Evolutionary conservation across 208 protist genomes (phyloP).

Genomic region (Acanthamoeba healyi): DNA sequence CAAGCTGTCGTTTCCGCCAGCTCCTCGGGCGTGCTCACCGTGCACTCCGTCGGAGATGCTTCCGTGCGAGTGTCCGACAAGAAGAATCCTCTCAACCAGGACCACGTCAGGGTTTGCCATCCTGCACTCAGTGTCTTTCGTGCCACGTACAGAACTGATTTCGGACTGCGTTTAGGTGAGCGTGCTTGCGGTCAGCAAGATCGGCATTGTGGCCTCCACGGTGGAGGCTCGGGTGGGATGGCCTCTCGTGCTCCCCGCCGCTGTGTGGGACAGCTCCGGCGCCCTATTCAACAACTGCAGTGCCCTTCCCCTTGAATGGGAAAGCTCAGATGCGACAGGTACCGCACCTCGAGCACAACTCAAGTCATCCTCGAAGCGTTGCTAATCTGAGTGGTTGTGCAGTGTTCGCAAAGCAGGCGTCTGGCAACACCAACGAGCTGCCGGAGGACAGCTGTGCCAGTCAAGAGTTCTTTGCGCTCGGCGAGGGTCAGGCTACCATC

Average conservation of each 20-base stretch:
- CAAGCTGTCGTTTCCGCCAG: conserved; percentile 20
- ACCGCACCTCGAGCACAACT: background rate
- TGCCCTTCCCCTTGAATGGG: conserved; percentile 69
- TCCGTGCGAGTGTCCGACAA: conserved; percentile 41
- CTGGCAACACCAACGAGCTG: background rate
- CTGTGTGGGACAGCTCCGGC: conserved; percentile 35
- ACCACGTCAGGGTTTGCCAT: conserved; percentile 30
- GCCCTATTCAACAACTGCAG: conserved; percentile 72
- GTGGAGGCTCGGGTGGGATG: conserved; percentile 70
- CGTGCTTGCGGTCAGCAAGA: conserved; percentile 3
- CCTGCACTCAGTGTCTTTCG: background rate
- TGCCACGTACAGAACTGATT: background rate
- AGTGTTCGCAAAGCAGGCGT: conserved; percentile 63
- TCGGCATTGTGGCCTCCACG: conserved; percentile 65
- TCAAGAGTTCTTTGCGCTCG: conserved; percentile 51
- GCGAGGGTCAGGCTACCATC: conserved; percentile 54
- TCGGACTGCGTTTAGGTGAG: conserved; percentile 1
- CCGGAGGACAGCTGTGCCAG: conserved; percentile 12
- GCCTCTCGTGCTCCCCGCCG: conserved; percentile 54
- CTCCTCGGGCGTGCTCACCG: conserved; percentile 30
- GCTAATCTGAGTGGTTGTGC: background rate
- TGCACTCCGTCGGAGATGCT: conserved; percentile 1
- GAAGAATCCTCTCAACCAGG: conserved; percentile 64
- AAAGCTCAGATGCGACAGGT: conserved; percentile 67
- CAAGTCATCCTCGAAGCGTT: background rate